A percentile compares a stretch with the other conserved stretches of the same genome.
phyloP scores from a whole-genome alignment of 768 basidiomycete genomes.

The Leucosporidium creatinivorum region DNA sequence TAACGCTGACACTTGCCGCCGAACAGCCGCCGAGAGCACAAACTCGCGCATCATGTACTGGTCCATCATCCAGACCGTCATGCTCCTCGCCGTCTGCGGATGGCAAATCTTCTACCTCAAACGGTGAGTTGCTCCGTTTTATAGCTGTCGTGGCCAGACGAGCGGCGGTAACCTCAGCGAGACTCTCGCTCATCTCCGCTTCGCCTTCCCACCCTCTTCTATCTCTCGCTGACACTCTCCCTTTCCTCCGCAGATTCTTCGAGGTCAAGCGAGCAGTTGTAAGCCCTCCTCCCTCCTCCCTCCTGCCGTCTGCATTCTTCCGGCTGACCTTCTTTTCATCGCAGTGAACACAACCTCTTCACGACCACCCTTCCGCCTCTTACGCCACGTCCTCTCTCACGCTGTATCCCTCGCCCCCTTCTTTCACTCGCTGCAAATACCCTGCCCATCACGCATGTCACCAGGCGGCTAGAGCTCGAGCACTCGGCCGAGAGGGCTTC shows the following conservation, averaged over 20 bases:
- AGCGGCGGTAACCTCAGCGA: neutral
- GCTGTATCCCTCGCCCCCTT: neutral
- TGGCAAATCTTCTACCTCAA: conserved; percentile 99
- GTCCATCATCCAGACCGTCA: conserved; percentile 82
- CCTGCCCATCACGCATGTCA: neutral
- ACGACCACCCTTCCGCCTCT: neutral
- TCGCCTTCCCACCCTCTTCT: neutral
- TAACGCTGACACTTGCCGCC: neutral
- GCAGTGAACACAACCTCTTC: neutral
- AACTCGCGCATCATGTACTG: conserved; percentile 98
- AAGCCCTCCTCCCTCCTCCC: no score
- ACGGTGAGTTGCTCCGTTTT: conserved; percentile 32
- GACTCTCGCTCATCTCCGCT: neutral
- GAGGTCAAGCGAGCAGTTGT: conserved; percentile 37
- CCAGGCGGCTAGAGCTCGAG: no score
- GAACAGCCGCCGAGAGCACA: conserved; percentile 46
- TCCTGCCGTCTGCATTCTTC: no score
- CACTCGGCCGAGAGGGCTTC: no score
- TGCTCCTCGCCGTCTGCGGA: conserved; percentile 80
- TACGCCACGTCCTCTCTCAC: neutral
- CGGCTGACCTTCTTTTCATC: neutral
- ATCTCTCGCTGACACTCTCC: no score
- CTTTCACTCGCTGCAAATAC: neutral
- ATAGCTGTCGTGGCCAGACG: no score
- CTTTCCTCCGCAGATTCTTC: conserved; percentile 22